Base-by-base conservation (phyloP, 106 monocot genomes). In the Acorus calamus region DNA sequence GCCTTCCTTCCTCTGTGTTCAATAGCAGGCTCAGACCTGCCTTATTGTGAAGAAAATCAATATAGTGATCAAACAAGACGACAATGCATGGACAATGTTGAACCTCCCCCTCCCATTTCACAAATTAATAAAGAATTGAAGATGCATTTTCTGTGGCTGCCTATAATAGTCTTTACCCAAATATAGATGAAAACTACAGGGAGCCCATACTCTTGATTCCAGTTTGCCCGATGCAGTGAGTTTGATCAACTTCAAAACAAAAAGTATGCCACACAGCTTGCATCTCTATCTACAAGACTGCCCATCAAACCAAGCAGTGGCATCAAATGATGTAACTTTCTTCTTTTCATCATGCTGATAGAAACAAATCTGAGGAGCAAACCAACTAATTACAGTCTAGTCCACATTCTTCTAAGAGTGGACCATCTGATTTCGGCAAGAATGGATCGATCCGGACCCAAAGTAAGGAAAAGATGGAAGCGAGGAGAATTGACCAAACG, bases 401-500 rank as follows among this genome's bases (percentile, higher is more conserved):
- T 64, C 88, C 88, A 49, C 88, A 88, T 65, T 84, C 88, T 67
- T 84, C 88, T 7, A 88, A 76, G 2, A 88, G 56, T 9, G 88
- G 88, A 14, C 88, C 88, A 56, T 83, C 78, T 6, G 68, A 66
- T 49, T 88, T 84, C 10, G 88, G 66, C 59, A 88, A 50, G 84
- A 88, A 88, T 6, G 88, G 88, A 63, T 88, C 78, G 47, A 88
- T 80, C 42, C 88, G 77, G 2, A 88, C 88, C 88, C 88, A 88
- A 4, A 88, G 54, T 1, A 88, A 76, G 4, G 88, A 88, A 76
- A 88, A 84, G 61, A 88, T 88, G 11, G 88, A 88, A 2, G 88
- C 83, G 11, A 88, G 88, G 42, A 88, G 88, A 73, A 88, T 88
- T 12, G 88, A 88, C 88, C 88, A 88, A 53, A 88, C 88, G 50